phyloP scores from a whole-genome alignment of 495 filamentous ascomycete species.

The Penicillium tannophilum region DNA sequence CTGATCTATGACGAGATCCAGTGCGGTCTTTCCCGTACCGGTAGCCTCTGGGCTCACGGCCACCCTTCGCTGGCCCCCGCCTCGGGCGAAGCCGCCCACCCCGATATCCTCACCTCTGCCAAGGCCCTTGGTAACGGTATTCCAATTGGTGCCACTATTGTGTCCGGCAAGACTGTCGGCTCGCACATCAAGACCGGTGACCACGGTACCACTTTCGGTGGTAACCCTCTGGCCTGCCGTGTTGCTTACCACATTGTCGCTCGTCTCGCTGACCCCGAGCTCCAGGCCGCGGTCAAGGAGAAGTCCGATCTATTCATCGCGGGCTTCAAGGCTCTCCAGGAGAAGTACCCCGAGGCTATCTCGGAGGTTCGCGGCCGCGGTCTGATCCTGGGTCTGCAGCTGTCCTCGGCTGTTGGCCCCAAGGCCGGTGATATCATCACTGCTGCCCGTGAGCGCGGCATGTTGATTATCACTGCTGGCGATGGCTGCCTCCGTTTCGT shows the following conservation, averaged over 20 bases:
- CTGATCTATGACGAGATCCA: slow-evolving; percentile 97
- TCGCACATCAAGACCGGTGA: slow-evolving; percentile 89
- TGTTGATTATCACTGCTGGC: slow-evolving; percentile 90
- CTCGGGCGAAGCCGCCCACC: slow-evolving; percentile 68
- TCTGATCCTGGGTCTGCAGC: slow-evolving; percentile 81
- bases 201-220: slow-evolving; percentile 96
- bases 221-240: slow-evolving; percentile 86
- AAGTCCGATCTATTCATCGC: slow-evolving; percentile 67
- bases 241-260: slow-evolving; percentile 81
- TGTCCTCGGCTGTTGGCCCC: slow-evolving; percentile 65
- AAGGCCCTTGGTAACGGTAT: slow-evolving; percentile 97
- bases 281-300: slow-evolving; percentile 64
- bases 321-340: slow-evolving; percentile 63
- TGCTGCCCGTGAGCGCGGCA: slow-evolving; percentile 82
- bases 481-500: slow-evolving; percentile 87
- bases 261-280: slow-evolving; percentile 63
- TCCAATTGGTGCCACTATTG: slow-evolving; percentile 89
- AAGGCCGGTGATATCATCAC: slow-evolving; percentile 65
- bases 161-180: slow-evolving; percentile 69
- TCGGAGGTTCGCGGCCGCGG: slow-evolving; percentile 80
- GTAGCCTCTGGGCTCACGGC: slow-evolving; percentile 84
- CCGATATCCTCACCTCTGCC: slow-evolving; percentile 90
- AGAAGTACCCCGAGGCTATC: slow-evolving; percentile 70
- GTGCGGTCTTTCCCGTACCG: slow-evolving; percentile 86
- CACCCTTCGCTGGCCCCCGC: slow-evolving; percentile 56